Evolutionary conservation across 768 basidiomycete species (phyloP), one percentile per base, ranked within the genome.

Genomic region (Leccinum pellstonianum): DNA sequence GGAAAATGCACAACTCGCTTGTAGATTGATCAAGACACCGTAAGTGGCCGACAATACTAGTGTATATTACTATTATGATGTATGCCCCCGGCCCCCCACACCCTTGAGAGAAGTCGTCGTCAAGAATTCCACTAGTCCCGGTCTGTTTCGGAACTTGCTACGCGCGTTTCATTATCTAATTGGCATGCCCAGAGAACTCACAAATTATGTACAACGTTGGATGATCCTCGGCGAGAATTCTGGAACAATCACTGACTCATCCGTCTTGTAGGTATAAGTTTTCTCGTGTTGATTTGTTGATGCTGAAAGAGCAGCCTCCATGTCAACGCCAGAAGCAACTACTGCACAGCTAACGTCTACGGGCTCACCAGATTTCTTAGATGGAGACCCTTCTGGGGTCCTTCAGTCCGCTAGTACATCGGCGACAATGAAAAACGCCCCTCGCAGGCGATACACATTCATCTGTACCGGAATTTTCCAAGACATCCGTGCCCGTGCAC

Each of bases 401-500:
- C 38, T 57, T 29, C 43, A 46, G 43, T 63, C 64, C 5, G 7
- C 58, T 19, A 56, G 27, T 9, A 41, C 53, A 35, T 62, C 62
- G 6, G 12, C 17, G 15, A 62, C 62, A 3, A 58, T 57, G 41
- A 35, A 37, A 52, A 15, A 41, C 23, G 41, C 33, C 15, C 12
- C 52, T 19, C 29, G 5, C 15, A 23, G 12, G 11, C 29, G 49
- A 12, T 29, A 15, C 19, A 58, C 51, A 4, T 57, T 68, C 43
- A 21, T 79, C 33, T 85, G 84, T 2, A 68, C 77, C 4, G 94
- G 94, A 7, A 91, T 95, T 65, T 59, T 79, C 15, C 75, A 77
- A 38, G 95, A 97, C 73, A 77, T 96, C 14, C 78, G 76, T 50
- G 79, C 88, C 2, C 81, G 95, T 46, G 76, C 79, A 1, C 93